Percentiles rank a stretch among this genome's conserved stretches.
Evolutionary conservation across 148 eudicot genomes (phyloP).

Genomic region (Persicaria maculosa): DNA sequence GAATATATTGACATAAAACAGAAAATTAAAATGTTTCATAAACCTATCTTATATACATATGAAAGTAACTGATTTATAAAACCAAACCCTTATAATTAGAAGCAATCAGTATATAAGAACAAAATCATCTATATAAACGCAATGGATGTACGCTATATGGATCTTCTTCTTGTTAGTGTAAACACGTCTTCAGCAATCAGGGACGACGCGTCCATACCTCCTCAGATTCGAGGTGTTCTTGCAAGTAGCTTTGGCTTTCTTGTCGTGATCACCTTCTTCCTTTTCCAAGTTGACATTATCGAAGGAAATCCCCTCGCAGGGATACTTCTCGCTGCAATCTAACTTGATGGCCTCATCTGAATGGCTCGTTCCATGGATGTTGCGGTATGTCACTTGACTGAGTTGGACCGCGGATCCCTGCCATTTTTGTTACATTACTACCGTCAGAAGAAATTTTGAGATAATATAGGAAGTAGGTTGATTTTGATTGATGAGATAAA

Average conservation of each 20-base stretch:
- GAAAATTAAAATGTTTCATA: too few relatives aligned
- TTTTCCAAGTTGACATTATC: conserved; percentile 23
- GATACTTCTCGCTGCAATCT: conserved; percentile 27
- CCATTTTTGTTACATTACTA: not conserved
- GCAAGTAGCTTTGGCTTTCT: conserved; percentile 37
- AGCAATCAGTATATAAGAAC: too few relatives aligned
- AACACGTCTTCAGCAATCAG: conserved; percentile 24
- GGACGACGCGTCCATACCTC: conserved; percentile 35
- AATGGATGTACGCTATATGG: too few relatives aligned
- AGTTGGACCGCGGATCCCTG: conserved; percentile 33
- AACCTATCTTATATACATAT: too few relatives aligned
- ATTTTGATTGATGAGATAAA: too few relatives aligned
- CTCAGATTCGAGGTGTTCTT: conserved; percentile 19
- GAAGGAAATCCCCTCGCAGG: conserved; percentile 20
- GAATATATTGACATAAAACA: too few relatives aligned
- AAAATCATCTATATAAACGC: too few relatives aligned
- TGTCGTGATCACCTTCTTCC: not conserved
- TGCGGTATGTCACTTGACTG: conserved; percentile 18
- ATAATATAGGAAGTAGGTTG: too few relatives aligned
- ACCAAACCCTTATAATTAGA: too few relatives aligned
- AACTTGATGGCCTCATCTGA: conserved; percentile 18
- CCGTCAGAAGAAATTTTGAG: not conserved
- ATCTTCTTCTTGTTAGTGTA: not conserved
- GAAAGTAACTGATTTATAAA: too few relatives aligned
- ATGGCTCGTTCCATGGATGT: conserved; percentile 26